Conservation (phyloP, 202 grass and related monocot species). For the Elaeis oleifera region DNA sequence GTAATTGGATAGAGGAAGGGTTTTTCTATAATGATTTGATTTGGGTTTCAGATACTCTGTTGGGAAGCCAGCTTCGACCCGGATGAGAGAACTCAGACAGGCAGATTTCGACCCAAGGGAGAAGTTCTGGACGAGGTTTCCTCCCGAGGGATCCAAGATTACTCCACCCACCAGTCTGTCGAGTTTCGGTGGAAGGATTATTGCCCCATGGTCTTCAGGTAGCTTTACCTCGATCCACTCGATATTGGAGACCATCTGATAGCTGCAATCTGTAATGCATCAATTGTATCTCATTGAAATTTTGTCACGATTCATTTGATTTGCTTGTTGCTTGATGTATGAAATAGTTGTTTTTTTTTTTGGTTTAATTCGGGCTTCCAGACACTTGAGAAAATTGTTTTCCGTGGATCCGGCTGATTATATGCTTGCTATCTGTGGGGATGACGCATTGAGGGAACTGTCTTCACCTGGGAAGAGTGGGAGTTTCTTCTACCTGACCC, state of each 20-base stretch:
- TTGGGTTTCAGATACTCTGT: conserved; percentile 3
- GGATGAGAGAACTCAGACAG: background rate
- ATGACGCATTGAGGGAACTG: conserved; percentile 6
- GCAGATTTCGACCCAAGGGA: conserved; percentile 6
- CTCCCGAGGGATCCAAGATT: conserved; percentile 10
- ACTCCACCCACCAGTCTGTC: conserved; percentile 9
- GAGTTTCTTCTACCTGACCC: conserved; percentile 9
- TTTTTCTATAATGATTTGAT: background rate
- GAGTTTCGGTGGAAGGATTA: conserved; percentile 13
- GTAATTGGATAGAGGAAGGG: too few relatives aligned
- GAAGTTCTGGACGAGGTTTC: conserved; percentile 10
- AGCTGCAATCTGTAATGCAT: too few relatives aligned
- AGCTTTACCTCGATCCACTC: background rate
- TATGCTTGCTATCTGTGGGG: conserved; percentile 6
- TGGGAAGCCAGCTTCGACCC: conserved; percentile 1
- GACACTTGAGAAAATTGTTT: conserved; percentile 13
- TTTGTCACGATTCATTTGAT: too few relatives aligned
- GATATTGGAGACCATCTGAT: too few relatives aligned
- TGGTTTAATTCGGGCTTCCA: background rate
- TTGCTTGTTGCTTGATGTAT: background rate
- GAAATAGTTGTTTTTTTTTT: background rate
- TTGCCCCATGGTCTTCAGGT: conserved; percentile 11
- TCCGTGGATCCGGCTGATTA: conserved; percentile 12
- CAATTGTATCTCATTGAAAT: too few relatives aligned
- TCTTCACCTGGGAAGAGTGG: conserved; percentile 18